Conservation (phyloP, 306 rosid species). For the Vicia villosa region DNA sequence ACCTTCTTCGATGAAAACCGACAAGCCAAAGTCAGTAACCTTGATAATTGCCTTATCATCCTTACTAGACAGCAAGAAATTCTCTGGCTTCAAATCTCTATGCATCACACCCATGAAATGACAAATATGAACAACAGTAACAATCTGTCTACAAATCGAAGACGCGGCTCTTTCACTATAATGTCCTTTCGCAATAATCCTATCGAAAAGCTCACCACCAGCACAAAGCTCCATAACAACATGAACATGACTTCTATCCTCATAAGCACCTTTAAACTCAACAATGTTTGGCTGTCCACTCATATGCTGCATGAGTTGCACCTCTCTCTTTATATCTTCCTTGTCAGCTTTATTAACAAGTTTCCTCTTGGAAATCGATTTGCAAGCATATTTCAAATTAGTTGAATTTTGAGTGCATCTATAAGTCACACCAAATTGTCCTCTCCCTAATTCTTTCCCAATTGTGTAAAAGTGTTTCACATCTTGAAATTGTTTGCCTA, state of each 20-base stretch:
- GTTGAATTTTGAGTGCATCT: constrained; percentile 75
- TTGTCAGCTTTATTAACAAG: constrained; percentile 64
- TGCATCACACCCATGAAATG: constrained; percentile 98
- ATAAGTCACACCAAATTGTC: constrained; percentile 87
- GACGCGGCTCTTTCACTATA: constrained; percentile 88
- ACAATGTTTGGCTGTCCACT: constrained; percentile 91
- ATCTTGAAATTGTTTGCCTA: constrained; percentile 75
- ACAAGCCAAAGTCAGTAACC: constrained; percentile 90
- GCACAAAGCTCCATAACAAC: constrained; percentile 91
- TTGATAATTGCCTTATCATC: constrained; percentile 70
- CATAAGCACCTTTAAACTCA: constrained; percentile 85
- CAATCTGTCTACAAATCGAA: constrained; percentile 75
- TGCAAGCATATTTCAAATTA: constrained; percentile 72
- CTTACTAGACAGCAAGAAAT: constrained; percentile 81
- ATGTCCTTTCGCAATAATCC: constrained; percentile 83
- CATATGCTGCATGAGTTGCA: constrained; percentile 93
- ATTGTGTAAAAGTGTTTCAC: constrained; percentile 59
- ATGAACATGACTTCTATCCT: constrained; percentile 76
- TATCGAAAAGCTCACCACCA: constrained; percentile 90
- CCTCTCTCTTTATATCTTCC: constrained; percentile 82
- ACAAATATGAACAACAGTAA: constrained; percentile 79
- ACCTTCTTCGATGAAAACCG: constrained; percentile 93
- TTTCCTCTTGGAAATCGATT: constrained; percentile 85
- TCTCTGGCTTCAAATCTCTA: constrained; percentile 91
- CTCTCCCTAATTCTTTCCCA: constrained; percentile 87